Conservation (phyloP, 2,329 filamentous ascomycete species). For the Chrysoporthe austroafricana region DNA sequence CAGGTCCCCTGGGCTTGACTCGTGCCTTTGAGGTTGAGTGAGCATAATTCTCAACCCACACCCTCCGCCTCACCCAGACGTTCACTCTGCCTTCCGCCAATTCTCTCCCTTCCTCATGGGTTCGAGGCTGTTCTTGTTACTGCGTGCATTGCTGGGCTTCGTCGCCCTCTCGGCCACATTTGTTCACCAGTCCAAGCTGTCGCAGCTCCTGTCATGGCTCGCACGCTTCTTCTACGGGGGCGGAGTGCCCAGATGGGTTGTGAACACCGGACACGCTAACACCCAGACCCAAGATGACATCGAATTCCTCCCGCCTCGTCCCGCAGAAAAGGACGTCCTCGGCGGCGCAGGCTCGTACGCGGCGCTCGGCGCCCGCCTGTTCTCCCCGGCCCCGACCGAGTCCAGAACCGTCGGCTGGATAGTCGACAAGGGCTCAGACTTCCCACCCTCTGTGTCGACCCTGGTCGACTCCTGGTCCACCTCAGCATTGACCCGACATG, state of each 20-base stretch:
- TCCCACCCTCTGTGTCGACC: constrained; percentile 67
- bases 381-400: constrained; percentile 67
- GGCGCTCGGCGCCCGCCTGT: constrained; percentile 84
- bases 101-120: neutral
- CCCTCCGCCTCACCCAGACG: neutral
- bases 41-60: neutral
- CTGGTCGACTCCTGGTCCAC: constrained; percentile 78
- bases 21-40: neutral
- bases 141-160: constrained; percentile 18
- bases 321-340: constrained; percentile 74
- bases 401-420: constrained; percentile 83
- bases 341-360: constrained; percentile 89
- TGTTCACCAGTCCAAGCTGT: constrained; percentile 15
- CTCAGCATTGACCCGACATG: constrained; percentile 68
- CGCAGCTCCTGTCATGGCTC: constrained; percentile 6
- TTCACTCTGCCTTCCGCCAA: too few relatives aligned
- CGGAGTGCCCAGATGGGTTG: neutral
- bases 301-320: constrained; percentile 73
- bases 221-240: neutral
- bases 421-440: constrained; percentile 87
- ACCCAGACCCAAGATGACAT: constrained; percentile 70
- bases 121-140: constrained; percentile 10
- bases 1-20: neutral
- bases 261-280: constrained; percentile 29
- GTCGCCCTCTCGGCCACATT: constrained; percentile 10